phyloP scores from a whole-genome alignment of 2,329 filamentous ascomycete species.

The Ophioceras dolichostomum region DNA sequence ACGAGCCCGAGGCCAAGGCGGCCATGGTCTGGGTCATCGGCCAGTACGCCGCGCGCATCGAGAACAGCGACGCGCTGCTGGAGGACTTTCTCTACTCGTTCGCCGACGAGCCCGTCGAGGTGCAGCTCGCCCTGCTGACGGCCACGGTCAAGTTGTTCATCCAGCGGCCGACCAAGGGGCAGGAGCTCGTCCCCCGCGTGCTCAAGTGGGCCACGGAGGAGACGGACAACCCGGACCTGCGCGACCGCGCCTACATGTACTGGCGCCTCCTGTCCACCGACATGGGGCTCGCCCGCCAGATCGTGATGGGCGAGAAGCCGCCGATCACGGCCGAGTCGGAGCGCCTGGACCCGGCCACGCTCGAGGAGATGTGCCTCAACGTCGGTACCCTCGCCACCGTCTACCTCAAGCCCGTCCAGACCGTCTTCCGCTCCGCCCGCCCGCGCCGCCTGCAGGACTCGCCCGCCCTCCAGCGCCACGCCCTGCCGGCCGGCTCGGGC shows the following conservation, averaged over 20 bases:
- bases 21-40: conserved; percentile 99
- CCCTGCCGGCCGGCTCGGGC: conserved; percentile 35
- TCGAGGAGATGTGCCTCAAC: conserved; percentile 95
- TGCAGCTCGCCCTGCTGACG: conserved; percentile 86
- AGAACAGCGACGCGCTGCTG: conserved; percentile 86
- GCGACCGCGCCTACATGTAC: conserved; percentile 98
- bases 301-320: conserved; percentile 97
- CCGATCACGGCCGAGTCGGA: conserved; percentile 94
- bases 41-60: conserved; percentile 92
- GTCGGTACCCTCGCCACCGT: conserved; percentile 94
- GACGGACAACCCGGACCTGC: conserved; percentile 95
- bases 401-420: conserved; percentile 94
- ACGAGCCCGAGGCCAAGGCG: conserved; percentile 95
- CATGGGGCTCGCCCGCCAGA: conserved; percentile 69
- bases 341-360: conserved; percentile 76
- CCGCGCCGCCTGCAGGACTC: conserved; percentile 69
- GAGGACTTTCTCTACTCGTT: conserved; percentile 95
- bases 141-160: conserved; percentile 98
- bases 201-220: conserved; percentile 98
- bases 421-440: conserved; percentile 84
- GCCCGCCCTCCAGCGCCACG: conserved; percentile 70
- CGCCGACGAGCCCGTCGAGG: conserved; percentile 87
- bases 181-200: conserved; percentile 85
- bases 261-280: conserved; percentile 93
- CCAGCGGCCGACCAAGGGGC: conserved; percentile 86